phyloP scores from a whole-genome alignment of 2,329 filamentous ascomycete species.

The Parascedosporium putredinis region DNA sequence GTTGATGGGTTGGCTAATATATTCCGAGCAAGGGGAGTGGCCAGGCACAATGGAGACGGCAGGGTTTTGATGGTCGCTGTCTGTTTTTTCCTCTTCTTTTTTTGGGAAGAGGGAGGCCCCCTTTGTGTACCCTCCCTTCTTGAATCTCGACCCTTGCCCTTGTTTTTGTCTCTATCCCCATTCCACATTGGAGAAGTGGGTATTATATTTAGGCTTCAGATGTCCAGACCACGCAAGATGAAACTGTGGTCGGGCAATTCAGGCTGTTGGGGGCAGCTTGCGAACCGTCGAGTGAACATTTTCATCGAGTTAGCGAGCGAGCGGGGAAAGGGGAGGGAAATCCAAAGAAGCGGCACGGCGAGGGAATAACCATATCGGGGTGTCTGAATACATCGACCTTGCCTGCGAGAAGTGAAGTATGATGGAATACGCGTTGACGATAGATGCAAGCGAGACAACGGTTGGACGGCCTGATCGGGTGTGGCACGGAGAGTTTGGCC shows the following conservation, averaged over 20 bases:
- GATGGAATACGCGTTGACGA: not conserved
- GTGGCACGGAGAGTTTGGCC: not conserved
- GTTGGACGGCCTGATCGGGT: not conserved
- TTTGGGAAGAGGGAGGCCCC: no score
- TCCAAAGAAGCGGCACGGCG: not conserved
- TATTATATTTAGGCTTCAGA: not conserved
- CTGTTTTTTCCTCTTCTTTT: no score
- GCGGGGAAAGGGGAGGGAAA: not conserved
- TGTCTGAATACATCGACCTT: no score
- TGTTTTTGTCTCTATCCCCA: no score
- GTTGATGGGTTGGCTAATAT: not conserved
- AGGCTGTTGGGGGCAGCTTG: not conserved
- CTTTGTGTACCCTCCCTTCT: no score
- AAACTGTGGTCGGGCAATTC: slow-evolving; percentile 1
- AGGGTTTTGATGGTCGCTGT: not conserved
- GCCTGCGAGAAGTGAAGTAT: no score
- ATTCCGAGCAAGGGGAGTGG: not conserved
- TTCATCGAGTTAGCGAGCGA: not conserved
- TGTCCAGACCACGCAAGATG: not conserved
- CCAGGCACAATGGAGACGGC: not conserved
- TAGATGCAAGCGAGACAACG: no score
- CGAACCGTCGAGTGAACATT: not conserved
- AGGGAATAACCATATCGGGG: not conserved
- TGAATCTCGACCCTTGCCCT: no score
- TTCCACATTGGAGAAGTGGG: no score